Conservation (phyloP, 495 filamentous ascomycete genomes). For the Penicillium macrosclerotiorum region DNA sequence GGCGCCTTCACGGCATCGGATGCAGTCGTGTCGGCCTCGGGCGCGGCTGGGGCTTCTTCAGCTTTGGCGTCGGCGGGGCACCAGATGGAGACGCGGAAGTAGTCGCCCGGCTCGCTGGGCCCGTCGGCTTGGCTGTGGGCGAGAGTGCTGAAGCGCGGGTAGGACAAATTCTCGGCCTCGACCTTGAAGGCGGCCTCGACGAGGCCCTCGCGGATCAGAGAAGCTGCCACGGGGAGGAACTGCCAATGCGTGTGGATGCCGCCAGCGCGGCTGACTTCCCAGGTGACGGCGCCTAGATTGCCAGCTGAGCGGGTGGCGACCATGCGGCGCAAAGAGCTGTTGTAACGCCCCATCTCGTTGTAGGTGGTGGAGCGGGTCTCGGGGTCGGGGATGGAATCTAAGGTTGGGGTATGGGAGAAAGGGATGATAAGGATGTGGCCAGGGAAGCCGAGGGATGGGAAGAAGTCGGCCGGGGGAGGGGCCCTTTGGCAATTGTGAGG, state of each 20-base stretch:
- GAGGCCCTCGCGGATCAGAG: constrained; percentile 61
- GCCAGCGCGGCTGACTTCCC: constrained; percentile 75
- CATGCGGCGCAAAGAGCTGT: constrained; percentile 69
- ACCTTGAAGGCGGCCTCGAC: constrained; percentile 83
- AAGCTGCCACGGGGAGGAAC: constrained; percentile 72
- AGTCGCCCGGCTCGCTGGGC: constrained; percentile 62
- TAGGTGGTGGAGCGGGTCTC: constrained; percentile 56
- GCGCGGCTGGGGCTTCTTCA: constrained; percentile 8
- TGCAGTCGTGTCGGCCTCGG: background rate
- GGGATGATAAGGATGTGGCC: constrained; percentile 91
- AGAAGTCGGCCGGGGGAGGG: constrained; percentile 70
- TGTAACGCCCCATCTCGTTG: constrained; percentile 79
- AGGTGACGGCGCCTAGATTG: constrained; percentile 77
- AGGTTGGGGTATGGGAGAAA: constrained; percentile 69
- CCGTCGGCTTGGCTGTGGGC: constrained; percentile 12
- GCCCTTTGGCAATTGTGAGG: constrained; percentile 88
- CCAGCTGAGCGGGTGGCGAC: constrained; percentile 42
- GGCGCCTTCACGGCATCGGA: too few species aligned
- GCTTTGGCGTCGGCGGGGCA: constrained; percentile 19
- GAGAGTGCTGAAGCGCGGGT: constrained; percentile 49
- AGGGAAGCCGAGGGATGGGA: constrained; percentile 69
- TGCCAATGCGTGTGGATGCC: constrained; percentile 95
- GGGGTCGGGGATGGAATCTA: constrained; percentile 56
- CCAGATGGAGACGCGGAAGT: constrained; percentile 85
- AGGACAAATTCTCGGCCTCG: constrained; percentile 73